phyloP scores from a whole-genome alignment of 2,329 filamentous ascomycete species.

The Pseudopyricularia javanii region DNA sequence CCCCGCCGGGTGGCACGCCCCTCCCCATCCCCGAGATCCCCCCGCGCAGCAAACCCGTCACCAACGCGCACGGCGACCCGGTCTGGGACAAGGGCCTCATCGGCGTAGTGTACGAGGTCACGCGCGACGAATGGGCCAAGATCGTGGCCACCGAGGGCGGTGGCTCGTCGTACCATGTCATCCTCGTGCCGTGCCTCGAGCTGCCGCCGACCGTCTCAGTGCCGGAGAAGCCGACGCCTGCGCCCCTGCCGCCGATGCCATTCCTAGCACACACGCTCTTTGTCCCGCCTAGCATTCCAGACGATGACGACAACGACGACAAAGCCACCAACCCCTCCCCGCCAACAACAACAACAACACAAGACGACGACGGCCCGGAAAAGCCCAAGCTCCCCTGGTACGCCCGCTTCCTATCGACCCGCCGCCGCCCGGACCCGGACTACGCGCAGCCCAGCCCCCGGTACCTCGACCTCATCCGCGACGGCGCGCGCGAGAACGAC shows the following conservation, averaged over 20 bases:
- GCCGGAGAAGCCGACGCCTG: slow-evolving; percentile 50
- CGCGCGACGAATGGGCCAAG: slow-evolving; percentile 63
- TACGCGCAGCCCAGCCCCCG: slow-evolving; percentile 76
- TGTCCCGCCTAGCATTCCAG: slow-evolving; percentile 39
- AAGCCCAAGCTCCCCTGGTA: slow-evolving; percentile 26
- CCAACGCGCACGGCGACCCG: slow-evolving; percentile 34
- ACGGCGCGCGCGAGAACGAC: slow-evolving; percentile 69
- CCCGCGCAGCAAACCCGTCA: slow-evolving; percentile 5
- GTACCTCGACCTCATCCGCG: slow-evolving; percentile 69
- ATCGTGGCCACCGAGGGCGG: slow-evolving; percentile 90
- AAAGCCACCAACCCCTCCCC: slow-evolving; percentile 8
- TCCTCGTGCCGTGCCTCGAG: slow-evolving; percentile 65
- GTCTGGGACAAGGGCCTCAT: slow-evolving; percentile 73
- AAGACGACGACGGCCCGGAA: slow-evolving; percentile 7
- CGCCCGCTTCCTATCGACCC: slow-evolving; percentile 28
- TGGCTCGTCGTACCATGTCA: slow-evolving; percentile 72
- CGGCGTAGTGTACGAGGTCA: slow-evolving; percentile 94
- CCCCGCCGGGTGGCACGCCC: slow-evolving; percentile 14
- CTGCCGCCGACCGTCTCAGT: slow-evolving; percentile 48
- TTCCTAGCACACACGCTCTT: slow-evolving; percentile 83
- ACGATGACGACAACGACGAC: slow-evolving; percentile 6
- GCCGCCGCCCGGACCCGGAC: slow-evolving; percentile 47
- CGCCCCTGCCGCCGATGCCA: slow-evolving; percentile 37
- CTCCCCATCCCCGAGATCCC: slow-evolving; percentile 6
- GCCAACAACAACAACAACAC: neutral